Percentiles rank a stretch among this genome's conserved stretches.
phyloP scores from a whole-genome alignment of 2,329 filamentous ascomycete species.

The Epichloe baconii region DNA sequence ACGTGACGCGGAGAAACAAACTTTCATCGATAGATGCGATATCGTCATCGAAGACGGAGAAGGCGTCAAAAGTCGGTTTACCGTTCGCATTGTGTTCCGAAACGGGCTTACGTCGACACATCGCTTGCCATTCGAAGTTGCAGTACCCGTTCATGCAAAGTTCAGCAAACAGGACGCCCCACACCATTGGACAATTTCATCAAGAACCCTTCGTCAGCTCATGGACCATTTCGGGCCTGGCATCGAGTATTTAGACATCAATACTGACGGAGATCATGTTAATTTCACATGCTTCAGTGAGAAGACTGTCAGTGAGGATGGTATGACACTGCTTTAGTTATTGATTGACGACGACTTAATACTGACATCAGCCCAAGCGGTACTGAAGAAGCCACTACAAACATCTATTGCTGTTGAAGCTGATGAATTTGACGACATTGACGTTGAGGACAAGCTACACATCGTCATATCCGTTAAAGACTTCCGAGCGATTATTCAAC shows the following conservation, averaged over 20 bases:
- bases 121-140: slow-evolving; percentile 60
- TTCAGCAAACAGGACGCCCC: slow-evolving; percentile 54
- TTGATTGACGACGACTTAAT: background rate
- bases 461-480: slow-evolving; percentile 75
- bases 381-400: slow-evolving; percentile 67
- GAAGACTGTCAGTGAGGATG: slow-evolving; percentile 53
- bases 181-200: slow-evolving; percentile 62
- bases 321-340: slow-evolving; percentile 13
- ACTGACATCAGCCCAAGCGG: slow-evolving; percentile 33
- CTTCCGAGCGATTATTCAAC: slow-evolving; percentile 65
- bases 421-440: slow-evolving; percentile 63
- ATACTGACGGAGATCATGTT: slow-evolving; percentile 57
- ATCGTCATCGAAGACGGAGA: slow-evolving; percentile 60
- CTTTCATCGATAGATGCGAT: slow-evolving; percentile 61
- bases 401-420: slow-evolving; percentile 67
- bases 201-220: slow-evolving; percentile 57
- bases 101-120: slow-evolving; percentile 70
- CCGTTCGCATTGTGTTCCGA: slow-evolving; percentile 60
- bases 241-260: slow-evolving; percentile 69
- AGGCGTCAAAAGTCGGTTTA: slow-evolving; percentile 58
- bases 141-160: slow-evolving; percentile 61
- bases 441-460: slow-evolving; percentile 61
- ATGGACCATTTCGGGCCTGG: slow-evolving; percentile 72
- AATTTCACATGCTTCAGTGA: slow-evolving; percentile 76
- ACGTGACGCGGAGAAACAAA: slow-evolving; percentile 49